These are phyloP conservation scores for Phytopythium boreale DNA, from an alignment of 352 stramenopile species.

Conservation along the genomic window DNA sequence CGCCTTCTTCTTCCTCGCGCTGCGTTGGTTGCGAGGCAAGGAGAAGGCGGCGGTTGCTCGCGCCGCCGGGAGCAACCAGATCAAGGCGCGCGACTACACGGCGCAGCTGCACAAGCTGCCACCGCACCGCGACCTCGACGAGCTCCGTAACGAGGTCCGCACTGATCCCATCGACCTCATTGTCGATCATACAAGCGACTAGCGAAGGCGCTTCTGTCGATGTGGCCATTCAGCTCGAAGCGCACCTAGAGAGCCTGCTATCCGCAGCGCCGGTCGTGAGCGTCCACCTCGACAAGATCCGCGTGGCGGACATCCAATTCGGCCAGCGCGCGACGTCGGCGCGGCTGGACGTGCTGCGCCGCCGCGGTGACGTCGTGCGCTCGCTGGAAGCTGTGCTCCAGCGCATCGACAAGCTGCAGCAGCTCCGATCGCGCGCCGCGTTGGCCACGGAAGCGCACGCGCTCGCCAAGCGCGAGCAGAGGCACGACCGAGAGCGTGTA, in stretches of 20 bases:
- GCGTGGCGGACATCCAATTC: slow-evolving; percentile 78
- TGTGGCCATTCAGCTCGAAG: slow-evolving; percentile 39
- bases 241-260: slow-evolving; percentile 61
- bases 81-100: slow-evolving; percentile 76
- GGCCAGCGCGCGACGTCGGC: slow-evolving; percentile 55
- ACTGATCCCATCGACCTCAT: neutral
- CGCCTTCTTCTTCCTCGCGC: slow-evolving; percentile 57
- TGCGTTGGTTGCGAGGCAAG: slow-evolving; percentile 73
- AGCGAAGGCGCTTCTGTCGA: neutral
- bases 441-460: slow-evolving; percentile 22
- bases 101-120: slow-evolving; percentile 73
- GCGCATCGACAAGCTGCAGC: slow-evolving; percentile 61
- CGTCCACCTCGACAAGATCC: slow-evolving; percentile 52
- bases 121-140: slow-evolving; percentile 48
- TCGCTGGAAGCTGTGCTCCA: slow-evolving; percentile 63
- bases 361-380: slow-evolving; percentile 57
- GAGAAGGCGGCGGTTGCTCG: slow-evolving; percentile 57
- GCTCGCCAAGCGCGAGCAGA: slow-evolving; percentile 39
- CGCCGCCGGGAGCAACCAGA: slow-evolving; percentile 50
- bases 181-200: neutral
- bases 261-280: slow-evolving; percentile 48
- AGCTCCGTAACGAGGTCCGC: slow-evolving; percentile 59
- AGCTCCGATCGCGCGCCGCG: slow-evolving; percentile 34
- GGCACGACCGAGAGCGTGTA: slow-evolving; percentile 39
- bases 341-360: slow-evolving; percentile 57